Evolutionary conservation across 75 land plant genomes (phyloP).

Genomic region (Larix kaempferi): DNA sequence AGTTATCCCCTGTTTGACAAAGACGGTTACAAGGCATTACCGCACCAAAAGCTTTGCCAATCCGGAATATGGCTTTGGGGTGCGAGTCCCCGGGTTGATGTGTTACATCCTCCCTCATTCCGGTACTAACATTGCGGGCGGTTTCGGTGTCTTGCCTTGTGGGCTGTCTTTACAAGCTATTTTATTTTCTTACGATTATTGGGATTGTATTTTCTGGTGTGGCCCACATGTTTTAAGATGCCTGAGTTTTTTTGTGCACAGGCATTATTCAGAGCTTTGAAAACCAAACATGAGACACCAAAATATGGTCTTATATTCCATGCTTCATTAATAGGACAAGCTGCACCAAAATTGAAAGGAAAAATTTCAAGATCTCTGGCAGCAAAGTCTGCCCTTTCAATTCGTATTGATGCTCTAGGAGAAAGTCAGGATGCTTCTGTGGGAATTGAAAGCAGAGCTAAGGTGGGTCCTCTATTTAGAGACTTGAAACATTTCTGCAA

Average conservation of each 20-base stretch:
- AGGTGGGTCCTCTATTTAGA: conserved; percentile 34
- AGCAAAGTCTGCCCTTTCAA: conserved; percentile 86
- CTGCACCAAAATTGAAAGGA: conserved; percentile 91
- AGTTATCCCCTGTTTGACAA: not conserved
- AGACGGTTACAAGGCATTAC: too few species aligned
- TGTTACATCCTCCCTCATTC: too few species aligned
- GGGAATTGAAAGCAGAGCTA: conserved; percentile 78
- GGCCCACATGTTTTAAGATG: not conserved
- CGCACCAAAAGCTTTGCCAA: too few species aligned
- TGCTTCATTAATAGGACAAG: conserved; percentile 96
- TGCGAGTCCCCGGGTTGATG: not conserved
- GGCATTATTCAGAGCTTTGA: conserved; percentile 96
- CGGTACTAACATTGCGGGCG: too few species aligned
- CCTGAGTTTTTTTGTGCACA: conserved; percentile 6
- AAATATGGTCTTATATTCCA: conserved; percentile 98
- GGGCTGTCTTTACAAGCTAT: not conserved
- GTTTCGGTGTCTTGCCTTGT: too few species aligned
- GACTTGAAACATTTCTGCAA: not conserved
- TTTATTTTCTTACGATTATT: not conserved
- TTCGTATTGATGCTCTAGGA: conserved; percentile 87
- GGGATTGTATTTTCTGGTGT: not conserved
- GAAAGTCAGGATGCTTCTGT: conserved; percentile 71
- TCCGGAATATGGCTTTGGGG: not conserved
- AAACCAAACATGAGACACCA: conserved; percentile 95
- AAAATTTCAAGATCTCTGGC: conserved; percentile 94